Base-by-base conservation (phyloP, 345 rosid species). In the Eutrema heterophyllum region DNA sequence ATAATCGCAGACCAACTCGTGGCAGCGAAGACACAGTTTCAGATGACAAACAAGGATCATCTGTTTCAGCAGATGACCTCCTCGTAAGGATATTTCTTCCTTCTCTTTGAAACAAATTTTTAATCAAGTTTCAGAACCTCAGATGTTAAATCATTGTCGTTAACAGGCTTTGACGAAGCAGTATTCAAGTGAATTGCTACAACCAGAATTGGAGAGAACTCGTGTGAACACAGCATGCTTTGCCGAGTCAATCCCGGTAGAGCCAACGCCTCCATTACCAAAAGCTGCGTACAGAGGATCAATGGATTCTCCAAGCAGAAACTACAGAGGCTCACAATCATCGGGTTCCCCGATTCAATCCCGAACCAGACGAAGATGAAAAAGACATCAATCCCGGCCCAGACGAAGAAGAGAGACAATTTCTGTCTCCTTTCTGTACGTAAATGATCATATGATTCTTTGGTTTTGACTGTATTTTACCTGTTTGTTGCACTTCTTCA, bases 141-240 rank as follows among this genome's bases (percentile, higher is more conserved):
- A 30, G 9, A 35, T n/a, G 30, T 3, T 49, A 10, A 52, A 6
- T 32, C 26, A 15, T 7, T 39, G 2, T 7, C 12, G 50, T 38
- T 21, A 49, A 69, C 86, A 91, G 98, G 95, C 90, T 62, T 82
- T 91, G 35, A 89, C 96, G 11, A 90, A 94, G 80, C 99, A 95
- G 74, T 86, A 78, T 64, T 83, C 92, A 72, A 70, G 88, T 2
- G 99, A 92, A 68, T 77, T 95, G 70, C 89, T 95, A 36, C 97
- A 88, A 78, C 27, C 78, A 49, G 99, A 95, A 81, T 82, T 95
- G 7, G 97, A 92, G 84, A 90, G 93, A 68, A 92, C 99, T 36
- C 93, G 93, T n/a, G 74, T 90, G 33, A 95, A 95, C 75, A 84
- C 91, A 6, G 97, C 98, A 67, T 95, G 99, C 80, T 95, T 95